Evolutionary conservation across 257 asterid genomes (phyloP).

Genomic region (Paulownia fortunei): DNA sequence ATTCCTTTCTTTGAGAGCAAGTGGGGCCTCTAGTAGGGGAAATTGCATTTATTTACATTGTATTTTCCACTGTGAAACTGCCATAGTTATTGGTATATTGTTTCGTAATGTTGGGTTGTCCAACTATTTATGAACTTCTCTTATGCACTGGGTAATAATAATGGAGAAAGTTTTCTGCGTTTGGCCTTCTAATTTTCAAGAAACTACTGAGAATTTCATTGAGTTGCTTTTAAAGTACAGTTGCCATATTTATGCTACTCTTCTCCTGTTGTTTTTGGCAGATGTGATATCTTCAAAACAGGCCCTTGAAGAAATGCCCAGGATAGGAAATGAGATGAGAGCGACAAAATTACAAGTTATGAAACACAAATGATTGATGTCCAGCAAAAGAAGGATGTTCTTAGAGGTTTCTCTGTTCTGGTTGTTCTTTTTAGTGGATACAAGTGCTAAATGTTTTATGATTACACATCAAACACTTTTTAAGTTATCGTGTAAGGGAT

Average conservation of each 20-base stretch:
- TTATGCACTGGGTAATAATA: not conserved
- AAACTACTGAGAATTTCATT: not conserved
- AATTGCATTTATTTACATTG: too few species aligned
- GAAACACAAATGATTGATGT: not conserved
- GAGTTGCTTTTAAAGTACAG: too few species aligned
- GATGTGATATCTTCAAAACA: not conserved
- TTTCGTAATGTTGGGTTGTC: too few species aligned
- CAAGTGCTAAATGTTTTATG: not conserved
- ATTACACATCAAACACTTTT: too few species aligned
- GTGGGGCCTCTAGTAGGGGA: not conserved
- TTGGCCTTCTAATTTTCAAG: not conserved
- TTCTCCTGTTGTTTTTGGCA: constrained; percentile 7
- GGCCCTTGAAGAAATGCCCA: not conserved
- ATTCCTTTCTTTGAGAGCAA: not conserved
- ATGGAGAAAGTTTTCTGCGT: not conserved
- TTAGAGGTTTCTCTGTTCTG: not conserved
- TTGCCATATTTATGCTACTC: not conserved
- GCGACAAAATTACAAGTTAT: not conserved
- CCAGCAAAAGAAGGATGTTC: not conserved
- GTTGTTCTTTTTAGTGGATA: not conserved
- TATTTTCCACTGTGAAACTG: too few species aligned
- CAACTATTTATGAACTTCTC: too few species aligned
- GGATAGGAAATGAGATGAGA: not conserved
- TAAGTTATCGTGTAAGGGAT: too few species aligned
- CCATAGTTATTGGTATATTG: too few species aligned